A percentile compares a stretch with the other conserved stretches of the same genome.
Conservation (phyloP, 768 basidiomycete genomes). For the Rhizopogon vesiculosus region DNA sequence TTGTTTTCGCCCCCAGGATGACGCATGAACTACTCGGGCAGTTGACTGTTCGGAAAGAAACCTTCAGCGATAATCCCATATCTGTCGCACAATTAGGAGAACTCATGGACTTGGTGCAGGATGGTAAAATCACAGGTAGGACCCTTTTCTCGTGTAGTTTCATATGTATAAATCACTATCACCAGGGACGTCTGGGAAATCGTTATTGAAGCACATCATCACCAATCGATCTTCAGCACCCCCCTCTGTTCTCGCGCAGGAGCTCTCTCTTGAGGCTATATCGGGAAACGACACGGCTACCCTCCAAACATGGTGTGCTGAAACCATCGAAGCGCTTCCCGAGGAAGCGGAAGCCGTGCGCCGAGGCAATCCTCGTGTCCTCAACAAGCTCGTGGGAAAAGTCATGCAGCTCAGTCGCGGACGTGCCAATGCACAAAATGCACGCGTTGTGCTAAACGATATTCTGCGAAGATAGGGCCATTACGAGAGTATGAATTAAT, state of each 20-base stretch:
- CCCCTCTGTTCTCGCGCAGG: constrained; percentile 40
- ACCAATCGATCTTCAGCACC: constrained; percentile 32
- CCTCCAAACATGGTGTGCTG: constrained; percentile 50
- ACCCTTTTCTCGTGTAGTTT: neutral
- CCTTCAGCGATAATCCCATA: constrained; percentile 57
- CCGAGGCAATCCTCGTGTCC: constrained; percentile 59
- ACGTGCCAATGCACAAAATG: constrained; percentile 66
- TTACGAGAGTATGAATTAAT: neutral
- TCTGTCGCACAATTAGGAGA: constrained; percentile 63
- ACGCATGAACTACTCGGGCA: constrained; percentile 84
- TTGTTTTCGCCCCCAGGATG: constrained; percentile 52
- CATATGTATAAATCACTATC: neutral
- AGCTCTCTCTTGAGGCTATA: constrained; percentile 44
- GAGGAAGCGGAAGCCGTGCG: constrained; percentile 61
- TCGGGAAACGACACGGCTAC: constrained; percentile 28
- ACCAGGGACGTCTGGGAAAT: constrained; percentile 74
- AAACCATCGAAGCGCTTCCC: constrained; percentile 64
- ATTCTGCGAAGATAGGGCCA: constrained; percentile 25
- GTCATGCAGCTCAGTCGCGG: constrained; percentile 85
- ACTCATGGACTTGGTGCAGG: constrained; percentile 71
- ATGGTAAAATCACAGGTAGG: constrained; percentile 64
- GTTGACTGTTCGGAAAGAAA: constrained; percentile 52
- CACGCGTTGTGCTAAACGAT: constrained; percentile 44
- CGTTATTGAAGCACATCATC: constrained; percentile 70
- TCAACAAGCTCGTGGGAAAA: constrained; percentile 78